Percentiles rank a stretch among this genome's conserved stretches.
Evolutionary conservation across 805 yeast species (phyloP).

Genomic region (Debaryomyces castellii): DNA sequence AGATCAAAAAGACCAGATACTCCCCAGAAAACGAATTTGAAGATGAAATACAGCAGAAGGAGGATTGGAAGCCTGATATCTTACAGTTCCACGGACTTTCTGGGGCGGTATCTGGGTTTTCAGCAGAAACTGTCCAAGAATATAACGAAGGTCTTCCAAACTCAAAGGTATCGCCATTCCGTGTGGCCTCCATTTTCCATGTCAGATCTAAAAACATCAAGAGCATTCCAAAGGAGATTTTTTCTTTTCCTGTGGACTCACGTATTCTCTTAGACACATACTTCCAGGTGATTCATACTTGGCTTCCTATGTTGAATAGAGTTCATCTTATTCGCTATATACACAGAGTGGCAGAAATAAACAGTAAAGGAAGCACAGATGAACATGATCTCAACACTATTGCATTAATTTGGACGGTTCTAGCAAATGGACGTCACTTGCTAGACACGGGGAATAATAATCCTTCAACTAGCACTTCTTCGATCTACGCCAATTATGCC

Average conservation of each 20-base stretch:
- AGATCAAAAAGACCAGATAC: not conserved
- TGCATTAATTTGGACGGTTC: conserved; percentile 20
- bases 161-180: conserved; percentile 14
- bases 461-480: conserved; percentile 1
- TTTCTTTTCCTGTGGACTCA: conserved; percentile 12
- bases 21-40: conserved; percentile 12
- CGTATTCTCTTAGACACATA: conserved; percentile 15
- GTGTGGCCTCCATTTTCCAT: conserved; percentile 23
- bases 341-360: conserved; percentile 1
- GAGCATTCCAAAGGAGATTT: conserved; percentile 15
- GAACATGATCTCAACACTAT: conserved; percentile 13
- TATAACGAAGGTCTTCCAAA: conserved; percentile 10
- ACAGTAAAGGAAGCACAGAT: conserved; percentile 2
- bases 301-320: conserved; percentile 24
- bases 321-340: conserved; percentile 15
- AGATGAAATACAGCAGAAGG: not conserved
- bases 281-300: conserved; percentile 18
- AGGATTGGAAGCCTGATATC: conserved; percentile 10
- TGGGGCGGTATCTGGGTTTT: conserved; percentile 16
- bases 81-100: conserved; percentile 3
- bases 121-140: conserved; percentile 14
- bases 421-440: conserved; percentile 13
- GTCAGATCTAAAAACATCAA: conserved; percentile 10
- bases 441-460: conserved; percentile 2
- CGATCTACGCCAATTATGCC: conserved; percentile 16